A percentile compares a stretch with the other conserved stretches of the same genome.
phyloP scores from a whole-genome alignment of 352 stramenopile species.

The Phytophthora ohioensis region DNA sequence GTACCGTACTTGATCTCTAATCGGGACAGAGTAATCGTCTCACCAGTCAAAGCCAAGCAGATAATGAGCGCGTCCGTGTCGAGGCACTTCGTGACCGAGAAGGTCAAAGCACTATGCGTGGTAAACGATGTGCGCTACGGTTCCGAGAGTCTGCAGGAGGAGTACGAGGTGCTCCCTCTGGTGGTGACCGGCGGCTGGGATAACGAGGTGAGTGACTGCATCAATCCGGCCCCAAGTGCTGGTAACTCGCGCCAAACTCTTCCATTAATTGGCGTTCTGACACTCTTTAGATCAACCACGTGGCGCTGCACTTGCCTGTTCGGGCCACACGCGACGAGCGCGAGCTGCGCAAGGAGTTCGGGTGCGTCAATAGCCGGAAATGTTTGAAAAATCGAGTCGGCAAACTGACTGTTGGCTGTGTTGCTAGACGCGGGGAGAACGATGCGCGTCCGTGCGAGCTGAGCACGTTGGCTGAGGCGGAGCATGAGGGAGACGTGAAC shows the following conservation, averaged over 20 bases:
- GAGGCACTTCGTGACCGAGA: conserved; percentile 75
- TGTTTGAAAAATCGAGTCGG: background rate
- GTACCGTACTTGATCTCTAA: conserved; percentile 4
- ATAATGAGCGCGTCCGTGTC: conserved; percentile 48
- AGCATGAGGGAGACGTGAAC: conserved; percentile 71
- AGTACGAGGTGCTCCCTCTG: conserved; percentile 60
- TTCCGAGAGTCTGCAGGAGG: conserved; percentile 38
- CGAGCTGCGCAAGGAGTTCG: conserved; percentile 57
- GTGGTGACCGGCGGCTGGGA: conserved; percentile 69
- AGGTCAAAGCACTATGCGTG: conserved; percentile 67
- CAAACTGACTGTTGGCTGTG: conserved; percentile 1
- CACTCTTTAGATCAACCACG: conserved; percentile 48
- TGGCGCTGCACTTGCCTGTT: conserved; percentile 63
- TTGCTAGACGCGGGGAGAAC: conserved; percentile 22
- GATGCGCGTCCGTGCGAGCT: conserved; percentile 49
- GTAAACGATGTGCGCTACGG: conserved; percentile 60
- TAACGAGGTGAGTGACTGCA: conserved; percentile 44
- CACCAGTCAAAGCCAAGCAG: conserved; percentile 5
- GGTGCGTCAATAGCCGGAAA: conserved; percentile 30
- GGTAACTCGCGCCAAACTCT: background rate
- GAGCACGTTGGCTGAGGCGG: conserved; percentile 49
- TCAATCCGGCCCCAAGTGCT: background rate
- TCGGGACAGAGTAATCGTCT: background rate
- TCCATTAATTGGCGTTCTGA: background rate
- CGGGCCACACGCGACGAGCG: conserved; percentile 53